Evolutionary conservation across 2,329 filamentous ascomycete genomes (phyloP), one percentile per base, ranked within the genome.

Genomic region (Colletotrichum musicola): DNA sequence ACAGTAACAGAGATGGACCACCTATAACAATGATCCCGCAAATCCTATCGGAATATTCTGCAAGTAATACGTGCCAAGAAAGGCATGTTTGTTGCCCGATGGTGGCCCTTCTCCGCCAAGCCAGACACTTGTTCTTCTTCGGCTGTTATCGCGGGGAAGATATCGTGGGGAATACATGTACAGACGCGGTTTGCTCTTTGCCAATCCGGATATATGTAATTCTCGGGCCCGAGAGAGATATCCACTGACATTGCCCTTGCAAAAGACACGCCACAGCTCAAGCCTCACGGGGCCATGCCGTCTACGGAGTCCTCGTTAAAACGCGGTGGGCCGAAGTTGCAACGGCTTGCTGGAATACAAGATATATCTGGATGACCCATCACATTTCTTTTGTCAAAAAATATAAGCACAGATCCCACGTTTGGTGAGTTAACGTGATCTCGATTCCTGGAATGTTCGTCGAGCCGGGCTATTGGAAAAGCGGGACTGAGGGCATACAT

Each of bases 311-410:
- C 46, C 20, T 20, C 20, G 18, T 27, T 3, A 16, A 6, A 18
- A 25, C 22, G 14, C 14, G 55, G 35, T 64, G 54, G 62, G 38
- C 46, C 40, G n/a, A 46, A 18, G 54, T 53, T 54, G 38, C n/a
- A 64, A 46, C 13, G 18, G 27, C 18, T 44, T 35, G 18, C 25
- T 49, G 7, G 22, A 38, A 20, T 44, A 16, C 6, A 61, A 27
- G 9, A 7, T 20, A n/a, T n/a, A 9, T 30, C 13, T 49, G 22
- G 25, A 40, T 61, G 49, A 61, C 40, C 27, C 14, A 62, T 61
- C 57, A 42, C 12, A 49, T 49, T 49, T 42, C 49, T 61, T 55
- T 22, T 42, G 3, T 20, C 16, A 53, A 38, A 40, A 27, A 12
- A 55, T n/a, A 6, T 35, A 49, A 20, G 25, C n/a, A 25, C 13